These are phyloP conservation scores for Butyriboletus loyo DNA, from an alignment of 768 basidiomycete species.

Conservation along the genomic window DNA sequence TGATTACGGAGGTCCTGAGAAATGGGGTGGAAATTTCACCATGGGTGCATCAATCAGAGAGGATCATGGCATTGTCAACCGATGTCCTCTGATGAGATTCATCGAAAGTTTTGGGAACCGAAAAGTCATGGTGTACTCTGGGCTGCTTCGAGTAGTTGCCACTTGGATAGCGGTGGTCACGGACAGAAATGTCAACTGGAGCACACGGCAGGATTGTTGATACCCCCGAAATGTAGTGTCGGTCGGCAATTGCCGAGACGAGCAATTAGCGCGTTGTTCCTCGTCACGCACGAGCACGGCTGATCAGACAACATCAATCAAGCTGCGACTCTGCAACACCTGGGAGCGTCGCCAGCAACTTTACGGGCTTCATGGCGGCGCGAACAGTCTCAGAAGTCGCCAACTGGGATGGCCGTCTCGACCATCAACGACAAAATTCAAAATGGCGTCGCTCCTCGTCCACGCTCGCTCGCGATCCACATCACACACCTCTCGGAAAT, in stretches of 20 bases:
- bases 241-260: slow-evolving; percentile 10
- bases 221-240: background rate
- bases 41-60: background rate
- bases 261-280: slow-evolving; percentile 7
- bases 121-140: no score
- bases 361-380: slow-evolving; percentile 10
- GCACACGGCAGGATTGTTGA: no score
- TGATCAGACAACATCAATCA: slow-evolving; percentile 2
- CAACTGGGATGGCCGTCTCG: slow-evolving; percentile 16
- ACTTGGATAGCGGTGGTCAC: no score
- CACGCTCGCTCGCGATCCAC: slow-evolving; percentile 7
- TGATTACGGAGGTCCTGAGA: no score
- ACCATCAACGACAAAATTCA: slow-evolving; percentile 5
- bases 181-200: no score
- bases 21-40: no score
- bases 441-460: slow-evolving; percentile 12
- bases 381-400: slow-evolving; percentile 12
- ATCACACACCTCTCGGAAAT: slow-evolving; percentile 1
- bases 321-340: background rate
- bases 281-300: slow-evolving; percentile 1
- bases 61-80: background rate
- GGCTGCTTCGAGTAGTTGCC: no score
- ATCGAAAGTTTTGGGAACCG: background rate
- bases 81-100: background rate
- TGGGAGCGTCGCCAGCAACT: background rate